Evolutionary conservation across 2,329 filamentous ascomycete species (phyloP).

Genomic region (Elsinoe necatrix): DNA sequence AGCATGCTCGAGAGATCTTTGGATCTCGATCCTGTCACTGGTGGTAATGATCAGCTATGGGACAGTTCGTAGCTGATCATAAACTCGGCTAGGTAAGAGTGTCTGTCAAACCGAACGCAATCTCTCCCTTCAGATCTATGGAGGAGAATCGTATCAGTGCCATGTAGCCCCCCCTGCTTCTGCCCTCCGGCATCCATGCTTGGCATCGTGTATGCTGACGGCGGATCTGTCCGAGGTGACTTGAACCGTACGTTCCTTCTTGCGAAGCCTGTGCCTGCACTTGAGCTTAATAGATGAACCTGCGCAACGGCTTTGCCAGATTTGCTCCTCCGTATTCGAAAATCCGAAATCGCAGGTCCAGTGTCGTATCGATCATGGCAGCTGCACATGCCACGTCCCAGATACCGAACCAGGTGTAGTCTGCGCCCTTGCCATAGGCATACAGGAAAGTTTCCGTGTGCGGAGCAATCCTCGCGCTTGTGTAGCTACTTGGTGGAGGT

Average conservation of each 20-base stretch:
- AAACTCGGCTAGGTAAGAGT: background rate
- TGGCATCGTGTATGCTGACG: constrained; percentile 62
- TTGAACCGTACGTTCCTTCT: constrained; percentile 49
- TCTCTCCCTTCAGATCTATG: background rate
- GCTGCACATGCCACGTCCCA: background rate
- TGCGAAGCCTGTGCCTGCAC: constrained; percentile 40
- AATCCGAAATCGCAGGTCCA: constrained; percentile 38
- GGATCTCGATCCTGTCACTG: background rate
- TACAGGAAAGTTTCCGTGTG: constrained; percentile 41
- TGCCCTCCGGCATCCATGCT: constrained; percentile 54
- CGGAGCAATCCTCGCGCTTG: constrained; percentile 53
- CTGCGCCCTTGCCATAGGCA: constrained; percentile 75
- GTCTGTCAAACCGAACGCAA: background rate
- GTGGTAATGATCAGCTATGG: background rate
- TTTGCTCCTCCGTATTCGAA: constrained; percentile 50
- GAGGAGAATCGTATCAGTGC: constrained; percentile 51
- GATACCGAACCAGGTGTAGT: constrained; percentile 60
- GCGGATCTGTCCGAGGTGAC: constrained; percentile 56
- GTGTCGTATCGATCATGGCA: background rate
- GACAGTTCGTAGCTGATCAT: background rate
- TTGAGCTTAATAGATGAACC: constrained; percentile 56
- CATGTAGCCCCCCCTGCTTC: constrained; percentile 56
- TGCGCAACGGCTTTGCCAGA: constrained; percentile 59
- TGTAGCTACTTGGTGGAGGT: constrained; percentile 26
- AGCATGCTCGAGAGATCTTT: background rate